These are phyloP conservation scores for Candida frijolesensis DNA, from an alignment of 1,139 yeast genomes.

Conservation along the genomic window DNA sequence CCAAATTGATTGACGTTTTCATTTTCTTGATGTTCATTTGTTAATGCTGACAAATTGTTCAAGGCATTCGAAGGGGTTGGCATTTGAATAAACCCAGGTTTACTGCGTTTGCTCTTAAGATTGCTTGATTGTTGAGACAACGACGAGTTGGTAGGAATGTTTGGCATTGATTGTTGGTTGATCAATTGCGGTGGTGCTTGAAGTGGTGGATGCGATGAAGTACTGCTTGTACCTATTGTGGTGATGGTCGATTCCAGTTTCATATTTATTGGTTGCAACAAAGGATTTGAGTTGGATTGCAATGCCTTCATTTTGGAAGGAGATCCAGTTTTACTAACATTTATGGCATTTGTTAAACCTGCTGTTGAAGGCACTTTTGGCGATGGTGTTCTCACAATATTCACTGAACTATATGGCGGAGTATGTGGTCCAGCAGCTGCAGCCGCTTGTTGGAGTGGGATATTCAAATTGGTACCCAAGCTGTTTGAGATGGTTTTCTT, in stretches of 20 bases:
- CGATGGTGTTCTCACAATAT: slow-evolving; percentile 46
- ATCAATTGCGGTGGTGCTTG: slow-evolving; percentile 16
- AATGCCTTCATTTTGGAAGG: slow-evolving; percentile 63
- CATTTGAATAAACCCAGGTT: slow-evolving; percentile 51
- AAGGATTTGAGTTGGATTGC: slow-evolving; percentile 45
- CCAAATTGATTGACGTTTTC: slow-evolving; percentile 67
- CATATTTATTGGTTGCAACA: slow-evolving; percentile 64
- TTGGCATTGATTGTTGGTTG: slow-evolving; percentile 19
- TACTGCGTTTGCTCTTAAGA: slow-evolving; percentile 23
- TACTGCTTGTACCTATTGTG: slow-evolving; percentile 1
- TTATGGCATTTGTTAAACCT: slow-evolving; percentile 20
- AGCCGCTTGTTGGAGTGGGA: slow-evolving; percentile 9
- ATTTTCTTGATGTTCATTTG: slow-evolving; percentile 26
- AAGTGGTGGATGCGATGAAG: slow-evolving; percentile 8
- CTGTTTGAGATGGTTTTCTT: slow-evolving; percentile 46
- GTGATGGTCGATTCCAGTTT: slow-evolving; percentile 23
- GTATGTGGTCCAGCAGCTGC: slow-evolving; percentile 13
- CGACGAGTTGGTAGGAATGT: slow-evolving; percentile 10
- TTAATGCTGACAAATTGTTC: slow-evolving; percentile 38
- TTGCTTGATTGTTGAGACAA: slow-evolving; percentile 7
- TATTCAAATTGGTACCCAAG: slow-evolving; percentile 15
- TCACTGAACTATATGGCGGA: slow-evolving; percentile 31
- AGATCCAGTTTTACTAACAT: slow-evolving; percentile 29
- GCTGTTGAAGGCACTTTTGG: slow-evolving; percentile 40
- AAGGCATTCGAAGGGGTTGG: slow-evolving; percentile 44